phyloP scores from a whole-genome alignment of 2,329 filamentous ascomycete genomes.

The Pseudogymnoascus destructans region DNA sequence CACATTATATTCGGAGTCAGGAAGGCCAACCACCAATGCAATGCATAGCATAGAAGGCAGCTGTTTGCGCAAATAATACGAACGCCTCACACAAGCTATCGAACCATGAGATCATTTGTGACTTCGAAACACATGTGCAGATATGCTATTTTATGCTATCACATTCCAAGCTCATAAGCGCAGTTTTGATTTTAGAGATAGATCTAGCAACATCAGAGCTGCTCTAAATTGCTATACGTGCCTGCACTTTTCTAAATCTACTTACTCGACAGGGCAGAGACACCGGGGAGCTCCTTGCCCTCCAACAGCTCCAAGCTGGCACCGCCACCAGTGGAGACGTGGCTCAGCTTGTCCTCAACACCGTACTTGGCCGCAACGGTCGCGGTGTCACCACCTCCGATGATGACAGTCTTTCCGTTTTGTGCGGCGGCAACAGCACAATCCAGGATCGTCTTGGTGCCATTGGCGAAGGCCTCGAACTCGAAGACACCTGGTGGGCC shows the following conservation, averaged over 20 bases:
- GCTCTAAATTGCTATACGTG: slow-evolving; percentile 2
- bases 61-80: slow-evolving; percentile 8
- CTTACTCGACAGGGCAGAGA: slow-evolving; percentile 75
- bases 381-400: slow-evolving; percentile 94
- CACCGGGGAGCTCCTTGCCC: slow-evolving; percentile 94
- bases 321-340: slow-evolving; percentile 94
- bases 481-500: slow-evolving; percentile 95
- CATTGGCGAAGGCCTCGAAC: slow-evolving; percentile 84
- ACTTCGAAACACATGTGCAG: neutral
- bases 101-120: neutral
- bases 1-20: slow-evolving; percentile 8
- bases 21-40: slow-evolving; percentile 4
- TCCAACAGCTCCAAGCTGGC: slow-evolving; percentile 92
- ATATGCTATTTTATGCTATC: neutral
- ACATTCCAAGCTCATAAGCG: neutral
- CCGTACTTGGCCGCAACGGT: slow-evolving; percentile 96
- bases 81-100: neutral
- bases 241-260: slow-evolving; percentile 28
- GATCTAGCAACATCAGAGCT: slow-evolving; percentile 9
- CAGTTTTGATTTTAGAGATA: neutral
- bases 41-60: slow-evolving; percentile 8
- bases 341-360: slow-evolving; percentile 92
- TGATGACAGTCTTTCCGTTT: slow-evolving; percentile 90
- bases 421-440: slow-evolving; percentile 71
- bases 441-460: slow-evolving; percentile 85